These are phyloP conservation scores for Babesia bovis DNA, from an alignment of 169 alveolate genomes.

Conservation along the genomic window DNA sequence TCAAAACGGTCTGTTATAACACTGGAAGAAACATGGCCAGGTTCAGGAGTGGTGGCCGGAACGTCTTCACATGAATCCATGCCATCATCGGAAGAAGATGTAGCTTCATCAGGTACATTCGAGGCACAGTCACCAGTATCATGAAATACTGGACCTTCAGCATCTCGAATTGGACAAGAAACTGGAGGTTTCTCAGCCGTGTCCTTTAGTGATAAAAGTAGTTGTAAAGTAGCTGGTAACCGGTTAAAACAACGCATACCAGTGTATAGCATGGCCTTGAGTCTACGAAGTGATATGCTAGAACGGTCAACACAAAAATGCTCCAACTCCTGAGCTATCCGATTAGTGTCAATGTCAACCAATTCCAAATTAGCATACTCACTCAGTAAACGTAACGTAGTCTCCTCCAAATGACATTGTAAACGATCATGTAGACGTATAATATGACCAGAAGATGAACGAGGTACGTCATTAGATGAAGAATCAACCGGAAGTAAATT, in stretches of 20 bases:
- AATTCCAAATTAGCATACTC: slow-evolving; percentile 29
- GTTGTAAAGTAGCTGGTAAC: slow-evolving; percentile 25
- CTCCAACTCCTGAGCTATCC: slow-evolving; percentile 34
- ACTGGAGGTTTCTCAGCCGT: neutral
- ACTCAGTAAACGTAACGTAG: slow-evolving; percentile 16
- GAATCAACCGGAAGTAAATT: neutral
- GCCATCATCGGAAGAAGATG: neutral
- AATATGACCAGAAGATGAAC: slow-evolving; percentile 19
- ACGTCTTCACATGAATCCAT: neutral
- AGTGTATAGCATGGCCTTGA: slow-evolving; percentile 32
- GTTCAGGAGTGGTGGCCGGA: neutral
- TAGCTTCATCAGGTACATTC: neutral
- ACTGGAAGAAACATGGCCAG: neutral
- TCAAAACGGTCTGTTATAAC: slow-evolving; percentile 37
- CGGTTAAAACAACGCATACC: slow-evolving; percentile 33
- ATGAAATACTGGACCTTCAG: too few species aligned
- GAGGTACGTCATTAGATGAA: neutral
- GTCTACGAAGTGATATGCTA: slow-evolving; percentile 28
- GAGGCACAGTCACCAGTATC: too few species aligned
- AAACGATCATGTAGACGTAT: slow-evolving; percentile 12
- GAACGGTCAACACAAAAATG: slow-evolving; percentile 7
- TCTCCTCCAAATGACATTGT: slow-evolving; percentile 35
- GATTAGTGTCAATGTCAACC: slow-evolving; percentile 20
- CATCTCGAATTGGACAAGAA: neutral
- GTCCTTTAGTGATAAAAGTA: slow-evolving; percentile 15